phyloP scores from a whole-genome alignment of 192 early-diverging fungal species.

The Paraglomus occultum region DNA sequence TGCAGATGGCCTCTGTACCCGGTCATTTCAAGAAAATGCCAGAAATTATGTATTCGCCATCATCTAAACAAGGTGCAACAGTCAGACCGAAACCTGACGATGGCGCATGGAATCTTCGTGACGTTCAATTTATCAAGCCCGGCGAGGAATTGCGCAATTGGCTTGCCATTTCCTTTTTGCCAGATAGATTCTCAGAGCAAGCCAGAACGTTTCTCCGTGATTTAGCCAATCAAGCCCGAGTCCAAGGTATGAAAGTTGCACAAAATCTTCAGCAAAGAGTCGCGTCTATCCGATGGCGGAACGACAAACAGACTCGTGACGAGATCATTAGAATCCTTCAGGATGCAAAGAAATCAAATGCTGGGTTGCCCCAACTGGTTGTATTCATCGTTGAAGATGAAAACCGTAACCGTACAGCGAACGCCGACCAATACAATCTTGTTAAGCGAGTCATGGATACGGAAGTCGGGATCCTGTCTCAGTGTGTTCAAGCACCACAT shows the following conservation, averaged over 20 bases:
- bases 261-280: slow-evolving; percentile 43
- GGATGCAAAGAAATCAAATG: slow-evolving; percentile 59
- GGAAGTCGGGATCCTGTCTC: slow-evolving; percentile 72
- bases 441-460: slow-evolving; percentile 81
- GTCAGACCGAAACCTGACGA: slow-evolving; percentile 50
- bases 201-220: slow-evolving; percentile 73
- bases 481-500: slow-evolving; percentile 79
- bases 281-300: slow-evolving; percentile 49
- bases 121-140: slow-evolving; percentile 74
- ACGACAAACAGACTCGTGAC: slow-evolving; percentile 55
- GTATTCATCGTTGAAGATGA: slow-evolving; percentile 80
- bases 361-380: slow-evolving; percentile 74
- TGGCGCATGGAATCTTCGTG: slow-evolving; percentile 89
- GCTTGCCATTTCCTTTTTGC: slow-evolving; percentile 77
- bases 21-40: slow-evolving; percentile 81
- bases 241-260: slow-evolving; percentile 64
- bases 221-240: slow-evolving; percentile 69
- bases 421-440: slow-evolving; percentile 61
- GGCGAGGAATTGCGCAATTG: slow-evolving; percentile 78
- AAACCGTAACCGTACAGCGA: slow-evolving; percentile 29
- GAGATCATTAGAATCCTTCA: slow-evolving; percentile 69
- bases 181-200: slow-evolving; percentile 49
- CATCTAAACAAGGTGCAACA: slow-evolving; percentile 47
- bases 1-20: slow-evolving; percentile 65
- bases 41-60: slow-evolving; percentile 61